Conservation (phyloP, 2,329 filamentous ascomycete genomes). For the Dothideomycetes sp. region DNA sequence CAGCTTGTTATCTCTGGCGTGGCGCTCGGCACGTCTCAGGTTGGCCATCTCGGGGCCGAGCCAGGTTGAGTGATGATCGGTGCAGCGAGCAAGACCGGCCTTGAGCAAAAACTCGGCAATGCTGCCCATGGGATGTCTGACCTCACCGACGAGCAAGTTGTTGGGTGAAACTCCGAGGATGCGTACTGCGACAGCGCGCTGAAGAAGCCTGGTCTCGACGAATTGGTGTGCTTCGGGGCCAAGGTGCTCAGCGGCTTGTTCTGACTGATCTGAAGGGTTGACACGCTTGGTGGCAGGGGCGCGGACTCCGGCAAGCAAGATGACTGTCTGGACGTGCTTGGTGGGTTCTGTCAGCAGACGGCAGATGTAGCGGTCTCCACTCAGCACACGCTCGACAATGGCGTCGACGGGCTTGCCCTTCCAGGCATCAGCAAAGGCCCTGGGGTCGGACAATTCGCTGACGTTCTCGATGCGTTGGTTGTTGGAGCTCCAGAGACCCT, state of each 20-base stretch:
- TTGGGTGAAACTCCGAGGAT: conserved; percentile 83
- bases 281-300: conserved; percentile 82
- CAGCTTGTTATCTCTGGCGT: conserved; percentile 65
- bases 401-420: conserved; percentile 74
- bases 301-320: conserved; percentile 80
- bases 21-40: conserved; percentile 77
- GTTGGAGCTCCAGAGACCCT: conserved; percentile 69
- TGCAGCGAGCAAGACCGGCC: conserved; percentile 82
- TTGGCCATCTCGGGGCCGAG: conserved; percentile 80
- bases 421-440: conserved; percentile 67
- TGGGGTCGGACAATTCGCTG: conserved; percentile 70
- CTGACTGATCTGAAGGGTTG: conserved; percentile 66
- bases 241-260: conserved; percentile 77
- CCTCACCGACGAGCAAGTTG: conserved; percentile 77
- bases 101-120: conserved; percentile 87
- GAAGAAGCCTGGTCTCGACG: conserved; percentile 75
- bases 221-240: conserved; percentile 84
- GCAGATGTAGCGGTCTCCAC: conserved; percentile 80
- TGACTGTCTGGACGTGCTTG: conserved; percentile 81
- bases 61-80: conserved; percentile 90
- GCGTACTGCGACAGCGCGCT: conserved; percentile 73
- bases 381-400: conserved; percentile 82
- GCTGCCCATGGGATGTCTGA: conserved; percentile 79
- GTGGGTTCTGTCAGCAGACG: conserved; percentile 71
- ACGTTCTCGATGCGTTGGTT: conserved; percentile 62